These are phyloP conservation scores for Breviolum minutum DNA, from an alignment of 73 alveolate genomes.

Conservation along the genomic window DNA sequence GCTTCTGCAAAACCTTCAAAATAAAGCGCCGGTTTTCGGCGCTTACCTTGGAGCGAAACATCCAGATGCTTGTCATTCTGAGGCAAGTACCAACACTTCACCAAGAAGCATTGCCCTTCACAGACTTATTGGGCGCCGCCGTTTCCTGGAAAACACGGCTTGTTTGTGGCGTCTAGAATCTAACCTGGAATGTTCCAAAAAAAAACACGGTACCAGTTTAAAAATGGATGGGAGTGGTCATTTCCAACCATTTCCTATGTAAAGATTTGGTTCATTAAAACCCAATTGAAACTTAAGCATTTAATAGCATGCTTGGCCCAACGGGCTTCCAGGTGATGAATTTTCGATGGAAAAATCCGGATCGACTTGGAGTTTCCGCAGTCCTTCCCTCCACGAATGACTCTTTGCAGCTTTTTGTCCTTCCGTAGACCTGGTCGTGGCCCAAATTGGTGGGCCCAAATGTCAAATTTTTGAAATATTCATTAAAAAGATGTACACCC, in stretches of 20 bases:
- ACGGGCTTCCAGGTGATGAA: no score
- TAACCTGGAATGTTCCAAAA: no score
- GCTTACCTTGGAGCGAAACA: slow-evolving; percentile 77
- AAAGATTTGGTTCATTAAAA: no score
- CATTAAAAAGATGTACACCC: not conserved
- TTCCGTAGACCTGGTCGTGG: slow-evolving; percentile 3
- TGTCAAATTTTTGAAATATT: not conserved
- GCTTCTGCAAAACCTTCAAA: slow-evolving; percentile 82
- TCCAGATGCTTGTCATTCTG: no score
- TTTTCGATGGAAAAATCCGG: no score
- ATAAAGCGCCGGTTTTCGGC: slow-evolving; percentile 80
- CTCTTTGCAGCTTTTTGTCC: slow-evolving; percentile 46
- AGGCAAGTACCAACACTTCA: no score
- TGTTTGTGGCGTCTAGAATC: not conserved
- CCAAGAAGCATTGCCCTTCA: not conserved
- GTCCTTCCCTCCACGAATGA: slow-evolving; percentile 75
- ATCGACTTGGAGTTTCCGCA: no score
- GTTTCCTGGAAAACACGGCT: not conserved
- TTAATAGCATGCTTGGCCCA: no score
- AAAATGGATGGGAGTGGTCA: no score
- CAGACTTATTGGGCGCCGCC: not conserved
- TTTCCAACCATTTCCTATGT: not conserved
- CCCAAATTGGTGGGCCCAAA: not conserved
- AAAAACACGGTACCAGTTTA: no score
- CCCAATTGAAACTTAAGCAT: no score